Percentiles rank a stretch among this genome's conserved stretches.
Conservation (phyloP, 495 filamentous ascomycete genomes). For the Polyplosphaeria fusca region DNA sequence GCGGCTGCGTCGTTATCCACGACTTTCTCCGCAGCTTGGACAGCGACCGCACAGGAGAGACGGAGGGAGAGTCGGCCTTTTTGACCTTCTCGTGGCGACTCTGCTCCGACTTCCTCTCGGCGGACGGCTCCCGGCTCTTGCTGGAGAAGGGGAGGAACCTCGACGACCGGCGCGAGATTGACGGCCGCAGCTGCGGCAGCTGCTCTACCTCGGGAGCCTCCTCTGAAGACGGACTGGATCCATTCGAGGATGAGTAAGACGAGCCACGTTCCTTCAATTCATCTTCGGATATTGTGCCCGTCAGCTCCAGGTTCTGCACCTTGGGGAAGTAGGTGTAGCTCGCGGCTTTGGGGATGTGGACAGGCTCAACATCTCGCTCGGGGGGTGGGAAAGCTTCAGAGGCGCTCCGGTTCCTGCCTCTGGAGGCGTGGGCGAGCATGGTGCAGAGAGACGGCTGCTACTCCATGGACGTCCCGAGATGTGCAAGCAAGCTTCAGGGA, state of each 20-base stretch:
- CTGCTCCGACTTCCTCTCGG: constrained; percentile 11
- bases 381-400: constrained; percentile 20
- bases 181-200: constrained; percentile 13
- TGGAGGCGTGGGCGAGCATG: constrained; percentile 24
- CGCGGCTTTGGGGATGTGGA: constrained; percentile 29
- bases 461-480: constrained; percentile 6
- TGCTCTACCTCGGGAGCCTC: constrained; percentile 14
- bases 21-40: constrained; percentile 31
- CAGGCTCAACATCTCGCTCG: constrained; percentile 1
- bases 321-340: constrained; percentile 38
- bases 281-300: constrained; percentile 31
- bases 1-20: constrained; percentile 29
- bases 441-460: constrained; percentile 1
- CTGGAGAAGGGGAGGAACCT: constrained; percentile 29
- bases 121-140: constrained; percentile 23
- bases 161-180: constrained; percentile 30
- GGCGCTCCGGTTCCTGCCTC: constrained; percentile 16
- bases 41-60: constrained; percentile 25
- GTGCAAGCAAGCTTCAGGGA: background rate
- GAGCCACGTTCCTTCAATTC: constrained; percentile 17
- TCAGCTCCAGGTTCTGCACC: constrained; percentile 29
- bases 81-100: background rate
- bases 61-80: constrained; percentile 9
- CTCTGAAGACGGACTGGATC: constrained; percentile 29
- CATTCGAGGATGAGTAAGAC: constrained; percentile 23